Conservation (phyloP, 1,284 basidiomycete species). For the Rhodofomes roseus region DNA sequence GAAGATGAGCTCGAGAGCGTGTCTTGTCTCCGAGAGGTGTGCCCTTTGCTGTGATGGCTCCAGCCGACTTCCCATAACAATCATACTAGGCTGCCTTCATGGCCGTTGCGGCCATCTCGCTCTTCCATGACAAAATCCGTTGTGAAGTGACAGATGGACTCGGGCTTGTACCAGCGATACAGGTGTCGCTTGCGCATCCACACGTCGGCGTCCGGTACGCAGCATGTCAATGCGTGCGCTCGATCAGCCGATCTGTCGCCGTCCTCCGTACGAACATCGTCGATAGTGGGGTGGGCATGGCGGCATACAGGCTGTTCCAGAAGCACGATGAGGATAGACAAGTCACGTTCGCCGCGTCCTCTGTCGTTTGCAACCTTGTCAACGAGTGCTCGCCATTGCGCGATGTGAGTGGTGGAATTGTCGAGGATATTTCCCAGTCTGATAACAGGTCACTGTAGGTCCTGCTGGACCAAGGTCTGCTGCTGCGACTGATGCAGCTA, state of each 20-base stretch:
- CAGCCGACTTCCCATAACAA: neutral
- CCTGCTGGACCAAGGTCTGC: slow-evolving; percentile 59
- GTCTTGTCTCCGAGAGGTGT: slow-evolving; percentile 61
- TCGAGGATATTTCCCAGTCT: slow-evolving; percentile 4
- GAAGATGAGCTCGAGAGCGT: slow-evolving; percentile 63
- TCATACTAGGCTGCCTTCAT: slow-evolving; percentile 63
- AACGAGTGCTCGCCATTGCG: slow-evolving; percentile 84
- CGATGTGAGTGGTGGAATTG: slow-evolving; percentile 40
- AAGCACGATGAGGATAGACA: slow-evolving; percentile 60
- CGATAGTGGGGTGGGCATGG: slow-evolving; percentile 75
- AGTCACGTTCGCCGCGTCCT: slow-evolving; percentile 70
- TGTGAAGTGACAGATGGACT: slow-evolving; percentile 57
- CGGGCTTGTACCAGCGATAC: slow-evolving; percentile 51
- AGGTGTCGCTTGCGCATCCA: slow-evolving; percentile 52
- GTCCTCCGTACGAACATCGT: slow-evolving; percentile 80
- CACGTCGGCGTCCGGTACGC: slow-evolving; percentile 78
- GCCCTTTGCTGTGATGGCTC: slow-evolving; percentile 10
- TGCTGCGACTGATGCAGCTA: slow-evolving; percentile 60
- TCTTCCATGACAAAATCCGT: slow-evolving; percentile 70
- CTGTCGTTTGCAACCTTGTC: slow-evolving; percentile 81
- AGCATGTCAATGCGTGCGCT: slow-evolving; percentile 82
- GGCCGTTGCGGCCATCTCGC: slow-evolving; percentile 63
- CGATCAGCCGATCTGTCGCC: slow-evolving; percentile 72
- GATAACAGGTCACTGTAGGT: slow-evolving; percentile 31
- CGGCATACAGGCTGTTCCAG: slow-evolving; percentile 59